Evolutionary conservation across 345 rosid species (phyloP), one percentile per base, ranked within the genome.

Genomic region (Rhizophora mangle): DNA sequence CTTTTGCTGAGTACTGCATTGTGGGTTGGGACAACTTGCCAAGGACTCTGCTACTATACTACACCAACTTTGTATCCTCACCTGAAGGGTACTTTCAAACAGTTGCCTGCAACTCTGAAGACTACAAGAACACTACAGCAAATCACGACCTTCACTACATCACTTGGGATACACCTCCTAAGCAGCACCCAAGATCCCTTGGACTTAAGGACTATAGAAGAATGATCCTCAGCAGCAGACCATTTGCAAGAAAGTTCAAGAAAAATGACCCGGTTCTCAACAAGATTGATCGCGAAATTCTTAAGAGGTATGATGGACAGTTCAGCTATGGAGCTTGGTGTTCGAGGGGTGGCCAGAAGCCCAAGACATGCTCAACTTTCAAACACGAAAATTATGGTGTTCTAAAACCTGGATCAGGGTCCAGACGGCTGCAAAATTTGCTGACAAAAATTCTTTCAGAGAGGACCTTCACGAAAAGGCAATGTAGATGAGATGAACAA

Each of bases 11-110:
- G 73, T 88, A 91, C 71, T 69, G 84, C 81, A 82, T 89, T 10
- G 72, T 85, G 29, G 98, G 96, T 0, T 91, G 88, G 88, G 98
- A 94, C 81, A 94, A 91, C 86, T 76, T 94, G 68, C 96, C 98
- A 13, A 88, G 96, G 60, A 89, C 90, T 5, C 89, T 94, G 8
- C 95, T 94, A 16, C 91, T 94, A 24, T 94, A 91, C 80, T 94
- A 91, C 82, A 74, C 97, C 34, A 94, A 94, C 73, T 91, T 91
- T 2, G 92, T 94, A 16, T 94, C 96, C 60, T 83, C 98, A 0
- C 97, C 96, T 0, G 98, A 94, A 74, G 95, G 95, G 26, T 94
- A 94, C 83, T 94, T 94, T 73, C 98, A 94, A 75, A 94, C 97
- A 3, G 78, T 94, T 15, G 73, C 85, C 55, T 94, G 97, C 91